Evolutionary conservation across 768 basidiomycete genomes (phyloP).

Genomic region (Auricularia cornea): DNA sequence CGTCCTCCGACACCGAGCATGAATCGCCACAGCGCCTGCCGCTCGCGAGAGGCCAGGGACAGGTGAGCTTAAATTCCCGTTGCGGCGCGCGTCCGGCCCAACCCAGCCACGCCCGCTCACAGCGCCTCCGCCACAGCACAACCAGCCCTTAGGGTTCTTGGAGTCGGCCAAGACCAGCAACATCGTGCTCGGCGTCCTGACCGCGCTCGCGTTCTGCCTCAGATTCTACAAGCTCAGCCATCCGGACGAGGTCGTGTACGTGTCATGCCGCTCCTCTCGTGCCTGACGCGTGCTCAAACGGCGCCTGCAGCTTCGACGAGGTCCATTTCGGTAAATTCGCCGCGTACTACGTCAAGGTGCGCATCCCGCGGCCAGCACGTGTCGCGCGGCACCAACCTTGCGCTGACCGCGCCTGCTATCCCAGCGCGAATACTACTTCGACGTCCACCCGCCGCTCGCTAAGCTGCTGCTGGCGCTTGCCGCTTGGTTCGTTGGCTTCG

Average conservation of each 20-base stretch:
- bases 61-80: neutral
- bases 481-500: slow-evolving; percentile 95
- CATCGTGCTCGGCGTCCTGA: slow-evolving; percentile 53
- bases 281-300: neutral
- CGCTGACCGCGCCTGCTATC: too few species aligned
- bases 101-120: neutral
- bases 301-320: slow-evolving; percentile 72
- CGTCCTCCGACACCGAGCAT: neutral
- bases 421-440: slow-evolving; percentile 92
- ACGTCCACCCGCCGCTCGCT: slow-evolving; percentile 96
- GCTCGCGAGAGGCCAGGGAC: neutral
- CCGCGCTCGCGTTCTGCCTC: slow-evolving; percentile 68
- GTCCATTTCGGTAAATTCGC: slow-evolving; percentile 99
- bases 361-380: neutral
- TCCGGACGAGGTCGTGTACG: slow-evolving; percentile 91
- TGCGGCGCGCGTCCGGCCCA: neutral
- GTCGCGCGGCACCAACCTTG: neutral
- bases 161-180: slow-evolving; percentile 34
- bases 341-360: slow-evolving; percentile 64
- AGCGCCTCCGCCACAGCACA: neutral
- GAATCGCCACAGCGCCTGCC: neutral
- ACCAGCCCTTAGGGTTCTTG: neutral
- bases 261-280: slow-evolving; percentile 10
- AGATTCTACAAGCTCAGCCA: slow-evolving; percentile 93
- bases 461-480: slow-evolving; percentile 91